These are phyloP conservation scores for Suhomyces pyralidae DNA, from an alignment of 805 yeast genomes.

Conservation along the genomic window DNA sequence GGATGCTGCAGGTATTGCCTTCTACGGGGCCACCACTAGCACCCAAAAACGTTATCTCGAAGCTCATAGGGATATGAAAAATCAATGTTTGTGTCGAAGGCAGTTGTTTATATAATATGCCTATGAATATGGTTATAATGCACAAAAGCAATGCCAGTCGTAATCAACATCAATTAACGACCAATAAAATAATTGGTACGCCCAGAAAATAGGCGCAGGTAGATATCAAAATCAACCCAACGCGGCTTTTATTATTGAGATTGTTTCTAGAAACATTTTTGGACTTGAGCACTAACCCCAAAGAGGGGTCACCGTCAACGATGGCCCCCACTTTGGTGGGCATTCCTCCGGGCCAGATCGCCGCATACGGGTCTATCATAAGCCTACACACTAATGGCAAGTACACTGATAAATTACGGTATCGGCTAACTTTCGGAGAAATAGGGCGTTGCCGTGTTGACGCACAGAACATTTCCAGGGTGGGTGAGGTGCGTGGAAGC, in stretches of 20 bases:
- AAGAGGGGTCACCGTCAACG: too few species aligned
- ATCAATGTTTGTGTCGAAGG: not conserved
- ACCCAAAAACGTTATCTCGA: constrained; percentile 69
- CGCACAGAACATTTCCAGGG: not conserved
- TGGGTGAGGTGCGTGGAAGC: not conserved
- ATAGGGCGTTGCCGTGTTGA: not conserved
- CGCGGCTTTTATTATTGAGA: not conserved
- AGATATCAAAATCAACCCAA: not conserved
- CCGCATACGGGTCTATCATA: too few species aligned
- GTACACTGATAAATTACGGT: too few species aligned
- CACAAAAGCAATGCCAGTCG: not conserved
- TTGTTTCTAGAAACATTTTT: not conserved
- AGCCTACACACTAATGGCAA: too few species aligned
- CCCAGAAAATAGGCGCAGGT: not conserved
- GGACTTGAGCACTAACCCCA: too few species aligned
- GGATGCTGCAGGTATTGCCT: constrained; percentile 61
- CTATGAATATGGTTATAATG: too few species aligned
- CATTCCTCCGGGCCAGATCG: too few species aligned
- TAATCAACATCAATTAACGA: not conserved
- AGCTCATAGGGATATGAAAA: constrained; percentile 25
- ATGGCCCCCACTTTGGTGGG: too few species aligned
- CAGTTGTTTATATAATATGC: not conserved
- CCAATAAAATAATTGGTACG: not conserved
- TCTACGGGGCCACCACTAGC: constrained; percentile 86
- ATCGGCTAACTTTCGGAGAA: too few species aligned